Evolutionary conservation across 495 filamentous ascomycete species (phyloP), one percentile per base, ranked within the genome.

Genomic region (Haplographium delicatum): DNA sequence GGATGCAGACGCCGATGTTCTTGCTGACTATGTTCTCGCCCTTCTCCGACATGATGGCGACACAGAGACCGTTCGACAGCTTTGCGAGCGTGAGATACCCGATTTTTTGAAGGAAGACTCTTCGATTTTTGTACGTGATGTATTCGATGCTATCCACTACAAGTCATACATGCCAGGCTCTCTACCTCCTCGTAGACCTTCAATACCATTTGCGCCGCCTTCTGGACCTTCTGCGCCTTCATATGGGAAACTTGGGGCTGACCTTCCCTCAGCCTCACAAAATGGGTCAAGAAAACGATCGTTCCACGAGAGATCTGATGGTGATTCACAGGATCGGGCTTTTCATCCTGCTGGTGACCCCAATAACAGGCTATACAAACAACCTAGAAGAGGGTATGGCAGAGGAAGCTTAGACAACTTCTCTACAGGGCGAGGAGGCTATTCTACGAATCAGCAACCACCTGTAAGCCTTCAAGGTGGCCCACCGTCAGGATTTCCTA

Each of bases 21-120:
- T 98, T 13, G 91, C 90, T 25, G 93, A 98, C 62, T 98, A 96
- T 62, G 88, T 98, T 0, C 72, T 96, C 25, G 91, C 91, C n/a
- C 80, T 98, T 8, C 73, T 96, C 26, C 80, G 80, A 47, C 82
- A 88, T 45, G 89, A 96, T 58, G 86, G 86, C 52, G 76, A 82
- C 18, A 77, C 80, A n/a, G 78, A 84, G 4, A 75, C 83, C 43
- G 83, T 95, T 28, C 81, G 83, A 60, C 73, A 78, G 60, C 79
- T 84, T 16, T 91, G 85, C 49, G 78, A 88, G 56, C 78, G 82
- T 37, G 86, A 90, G 58, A 75, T 97, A 38, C 82, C 87, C 19
- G 91, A 96, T 62, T 97, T 97, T 63, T 68, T 98, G 6, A 79
- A 82, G 68, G 87, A 94, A 87, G 89, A 93, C 60, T 84, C 88